These are phyloP conservation scores for Xylariomycetidae sp. DNA, from an alignment of 2,329 filamentous ascomycete genomes.

Conservation along the genomic window DNA sequence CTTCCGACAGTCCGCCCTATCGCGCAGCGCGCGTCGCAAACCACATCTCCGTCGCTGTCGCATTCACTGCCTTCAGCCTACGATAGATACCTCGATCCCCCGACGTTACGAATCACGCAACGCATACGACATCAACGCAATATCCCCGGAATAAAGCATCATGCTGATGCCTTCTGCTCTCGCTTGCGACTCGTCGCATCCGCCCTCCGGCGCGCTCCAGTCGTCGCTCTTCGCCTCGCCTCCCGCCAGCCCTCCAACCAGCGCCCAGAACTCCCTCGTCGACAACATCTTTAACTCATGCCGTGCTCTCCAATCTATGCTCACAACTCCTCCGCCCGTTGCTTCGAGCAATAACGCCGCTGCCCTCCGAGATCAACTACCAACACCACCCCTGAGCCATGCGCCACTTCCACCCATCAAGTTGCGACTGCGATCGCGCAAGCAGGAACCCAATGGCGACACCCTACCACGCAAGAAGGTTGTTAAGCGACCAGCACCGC, in stretches of 20 bases:
- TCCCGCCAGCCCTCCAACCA: constrained; percentile 49
- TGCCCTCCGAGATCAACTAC: constrained; percentile 25
- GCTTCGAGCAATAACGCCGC: constrained; percentile 8
- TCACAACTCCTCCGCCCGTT: constrained; percentile 34
- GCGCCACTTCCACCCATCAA: constrained; percentile 41
- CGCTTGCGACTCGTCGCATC: constrained; percentile 49
- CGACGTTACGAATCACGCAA: constrained; percentile 4
- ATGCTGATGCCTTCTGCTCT: constrained; percentile 57
- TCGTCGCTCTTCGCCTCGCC: constrained; percentile 51
- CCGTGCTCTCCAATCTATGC: constrained; percentile 54
- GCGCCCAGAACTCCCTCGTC: constrained; percentile 40
- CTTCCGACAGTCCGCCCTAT: not conserved
- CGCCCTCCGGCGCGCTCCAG: constrained; percentile 38
- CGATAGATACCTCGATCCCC: not conserved
- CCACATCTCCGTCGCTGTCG: not conserved
- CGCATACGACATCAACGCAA: constrained; percentile 1
- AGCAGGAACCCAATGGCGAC: constrained; percentile 26
- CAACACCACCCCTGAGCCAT: constrained; percentile 50
- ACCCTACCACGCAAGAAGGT: constrained; percentile 38
- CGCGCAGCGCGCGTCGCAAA: not conserved
- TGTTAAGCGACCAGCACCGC: constrained; percentile 39
- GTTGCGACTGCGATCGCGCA: constrained; percentile 48
- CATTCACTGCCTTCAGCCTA: not conserved
- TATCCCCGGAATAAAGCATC: constrained; percentile 17
- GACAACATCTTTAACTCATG: constrained; percentile 54